Conservation (phyloP, 2,329 filamentous ascomycete genomes). For the Penicillium sp. region DNA sequence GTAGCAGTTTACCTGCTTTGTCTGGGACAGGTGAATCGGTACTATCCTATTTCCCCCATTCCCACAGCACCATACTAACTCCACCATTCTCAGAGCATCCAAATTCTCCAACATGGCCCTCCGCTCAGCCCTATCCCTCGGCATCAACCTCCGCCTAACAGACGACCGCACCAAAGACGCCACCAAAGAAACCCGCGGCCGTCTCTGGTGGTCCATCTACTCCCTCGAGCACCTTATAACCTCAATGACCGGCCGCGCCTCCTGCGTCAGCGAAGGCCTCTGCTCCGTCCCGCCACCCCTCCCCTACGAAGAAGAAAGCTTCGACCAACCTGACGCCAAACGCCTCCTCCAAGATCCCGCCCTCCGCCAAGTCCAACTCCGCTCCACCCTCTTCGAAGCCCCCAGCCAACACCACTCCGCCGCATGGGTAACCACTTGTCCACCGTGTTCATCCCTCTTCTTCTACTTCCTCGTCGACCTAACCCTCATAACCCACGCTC, state of each 20-base stretch:
- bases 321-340: slow-evolving; percentile 25
- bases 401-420: slow-evolving; percentile 5
- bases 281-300: slow-evolving; percentile 40
- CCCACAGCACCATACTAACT: background rate
- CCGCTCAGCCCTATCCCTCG: slow-evolving; percentile 41
- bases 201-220: slow-evolving; percentile 47
- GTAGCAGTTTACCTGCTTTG: slow-evolving; percentile 42
- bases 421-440: slow-evolving; percentile 23
- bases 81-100: slow-evolving; percentile 34
- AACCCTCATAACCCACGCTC: slow-evolving; percentile 35
- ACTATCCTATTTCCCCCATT: background rate
- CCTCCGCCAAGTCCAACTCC: slow-evolving; percentile 23
- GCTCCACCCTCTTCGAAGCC: slow-evolving; percentile 30
- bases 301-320: slow-evolving; percentile 39
- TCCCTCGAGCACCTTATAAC: slow-evolving; percentile 42
- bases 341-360: slow-evolving; percentile 25
- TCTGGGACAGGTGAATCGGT: slow-evolving; percentile 45
- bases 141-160: slow-evolving; percentile 42
- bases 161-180: slow-evolving; percentile 34
- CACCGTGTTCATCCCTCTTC: slow-evolving; percentile 35
- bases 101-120: slow-evolving; percentile 42
- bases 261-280: slow-evolving; percentile 38
- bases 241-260: slow-evolving; percentile 43
- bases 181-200: slow-evolving; percentile 42
- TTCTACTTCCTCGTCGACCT: slow-evolving; percentile 41